Conservation (phyloP, 345 rosid genomes). For the Pseudoturritis turrita region DNA sequence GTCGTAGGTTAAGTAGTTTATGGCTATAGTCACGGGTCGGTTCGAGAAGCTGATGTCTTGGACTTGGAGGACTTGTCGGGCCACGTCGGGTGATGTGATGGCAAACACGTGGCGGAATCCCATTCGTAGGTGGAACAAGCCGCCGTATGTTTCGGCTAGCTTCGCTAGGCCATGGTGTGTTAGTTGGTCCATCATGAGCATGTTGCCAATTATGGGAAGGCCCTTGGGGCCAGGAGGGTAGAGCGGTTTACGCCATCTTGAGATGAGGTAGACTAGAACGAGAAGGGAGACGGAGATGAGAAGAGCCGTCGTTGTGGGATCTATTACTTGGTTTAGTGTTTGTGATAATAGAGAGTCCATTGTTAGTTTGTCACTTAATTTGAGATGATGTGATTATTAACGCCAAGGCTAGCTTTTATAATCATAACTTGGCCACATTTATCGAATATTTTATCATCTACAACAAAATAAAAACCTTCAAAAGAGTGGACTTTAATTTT, state of each 20-base stretch:
- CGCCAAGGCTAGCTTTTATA: slow-evolving; percentile 4
- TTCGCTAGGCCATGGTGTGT: slow-evolving; percentile 82
- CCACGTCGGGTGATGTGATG: slow-evolving; percentile 59
- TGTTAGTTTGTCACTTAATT: not conserved
- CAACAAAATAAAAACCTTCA: not conserved
- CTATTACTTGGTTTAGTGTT: not conserved
- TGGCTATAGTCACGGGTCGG: slow-evolving; percentile 73
- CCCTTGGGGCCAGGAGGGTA: slow-evolving; percentile 90
- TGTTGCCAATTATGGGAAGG: slow-evolving; percentile 70
- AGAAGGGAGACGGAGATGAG: slow-evolving; percentile 4
- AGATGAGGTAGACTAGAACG: slow-evolving; percentile 28
- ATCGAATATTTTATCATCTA: not conserved
- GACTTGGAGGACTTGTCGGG: slow-evolving; percentile 73
- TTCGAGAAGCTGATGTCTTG: slow-evolving; percentile 84
- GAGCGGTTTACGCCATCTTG: slow-evolving; percentile 39
- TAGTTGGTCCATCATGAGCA: slow-evolving; percentile 80
- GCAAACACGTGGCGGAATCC: slow-evolving; percentile 64
- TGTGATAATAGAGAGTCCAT: slow-evolving; percentile 18
- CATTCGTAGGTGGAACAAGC: slow-evolving; percentile 65
- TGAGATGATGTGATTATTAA: not conserved
- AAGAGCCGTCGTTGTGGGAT: slow-evolving; percentile 14
- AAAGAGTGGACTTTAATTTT: slow-evolving; percentile 2
- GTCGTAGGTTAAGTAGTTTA: slow-evolving; percentile 68
- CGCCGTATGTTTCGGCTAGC: slow-evolving; percentile 60
- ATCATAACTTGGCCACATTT: not conserved